Conservation (phyloP, 768 basidiomycete species). For the Leccinellum rugosiceps region DNA sequence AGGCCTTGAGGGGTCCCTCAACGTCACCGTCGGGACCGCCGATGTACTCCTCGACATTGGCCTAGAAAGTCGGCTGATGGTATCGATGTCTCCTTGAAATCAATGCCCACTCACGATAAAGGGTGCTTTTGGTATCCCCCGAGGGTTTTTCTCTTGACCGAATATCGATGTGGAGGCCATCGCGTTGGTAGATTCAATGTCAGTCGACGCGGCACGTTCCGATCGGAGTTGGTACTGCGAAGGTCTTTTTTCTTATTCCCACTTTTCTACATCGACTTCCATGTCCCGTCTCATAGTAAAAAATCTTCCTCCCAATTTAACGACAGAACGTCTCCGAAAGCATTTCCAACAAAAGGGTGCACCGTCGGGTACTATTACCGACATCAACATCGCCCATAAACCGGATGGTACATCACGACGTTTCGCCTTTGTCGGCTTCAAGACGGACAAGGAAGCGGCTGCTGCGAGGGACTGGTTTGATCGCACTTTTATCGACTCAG, state of each 20-base stretch:
- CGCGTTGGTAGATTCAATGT: background rate
- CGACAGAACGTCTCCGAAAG: constrained; percentile 57
- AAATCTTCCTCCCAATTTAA: constrained; percentile 70
- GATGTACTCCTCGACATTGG: constrained; percentile 84
- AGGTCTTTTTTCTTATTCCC: background rate
- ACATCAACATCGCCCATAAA: constrained; percentile 77
- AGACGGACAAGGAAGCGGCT: constrained; percentile 69
- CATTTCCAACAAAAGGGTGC: constrained; percentile 64
- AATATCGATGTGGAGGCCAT: constrained; percentile 32
- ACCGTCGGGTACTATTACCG: constrained; percentile 74
- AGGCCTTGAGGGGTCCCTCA: constrained; percentile 71
- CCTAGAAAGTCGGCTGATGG: constrained; percentile 41
- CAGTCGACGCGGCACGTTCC: constrained; percentile 18
- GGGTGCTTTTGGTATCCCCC: constrained; percentile 93
- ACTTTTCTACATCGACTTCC: background rate
- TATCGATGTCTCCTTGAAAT: background rate
- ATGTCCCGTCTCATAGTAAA: constrained; percentile 88
- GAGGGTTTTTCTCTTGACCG: constrained; percentile 63
- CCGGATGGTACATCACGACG: constrained; percentile 75
- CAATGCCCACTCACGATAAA: constrained; percentile 71
- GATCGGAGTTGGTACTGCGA: constrained; percentile 20
- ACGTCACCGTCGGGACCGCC: constrained; percentile 75
- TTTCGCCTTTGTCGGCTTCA: constrained; percentile 93
- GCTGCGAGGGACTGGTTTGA: constrained; percentile 83
- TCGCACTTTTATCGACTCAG: constrained; percentile 77